Evolutionary conservation across 768 basidiomycete genomes (phyloP), one percentile per base, ranked within the genome.

Genomic region (Phallus indusiatus): DNA sequence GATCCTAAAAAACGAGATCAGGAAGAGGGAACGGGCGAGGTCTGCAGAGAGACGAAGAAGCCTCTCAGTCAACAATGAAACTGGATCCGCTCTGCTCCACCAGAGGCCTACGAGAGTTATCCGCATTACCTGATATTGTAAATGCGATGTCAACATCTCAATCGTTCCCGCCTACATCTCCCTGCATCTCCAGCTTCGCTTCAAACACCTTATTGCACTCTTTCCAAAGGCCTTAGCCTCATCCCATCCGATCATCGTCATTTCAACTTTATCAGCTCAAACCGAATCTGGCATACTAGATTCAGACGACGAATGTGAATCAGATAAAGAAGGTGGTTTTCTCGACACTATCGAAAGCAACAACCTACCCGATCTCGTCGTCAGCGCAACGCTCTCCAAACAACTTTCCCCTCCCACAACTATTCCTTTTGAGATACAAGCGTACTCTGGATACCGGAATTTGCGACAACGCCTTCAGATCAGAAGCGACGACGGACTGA

Each of bases 261-360:
- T 60, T 17, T 22, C 46, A 3, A 6, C 48, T 5, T 16, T 20
- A 9, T 18, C 56, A 33, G 24, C 58, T 14, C 3, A 35, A 14
- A 16, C 37, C 12, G 33, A 6, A 55, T 37, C 24, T 54, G 16
- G 11, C 55, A 4, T 22, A 46, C 28, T 53, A 1, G 72, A 68
- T 1, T n/a, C n/a, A n/a, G 50, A 55, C 0, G 65, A 65, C 20
- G 80, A 80, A 56, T 87, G 65, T 20, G 80, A n/a, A n/a, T n/a
- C 86, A 0, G 88, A 89, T 65, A 88, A 90, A 47, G 88, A 94
- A 67, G 95, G 97, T 71, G 94, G 97, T 70, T 97, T 97, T 72
- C 96, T 95, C 68, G 95, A 97, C 69, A 95, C 95, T 33, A 94
- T 97, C 66, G 94, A 97, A 67, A 71, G 83, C 16, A 86, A 87